Conservation (phyloP, 2,329 filamentous ascomycete species). For the Curvularia lunata region DNA sequence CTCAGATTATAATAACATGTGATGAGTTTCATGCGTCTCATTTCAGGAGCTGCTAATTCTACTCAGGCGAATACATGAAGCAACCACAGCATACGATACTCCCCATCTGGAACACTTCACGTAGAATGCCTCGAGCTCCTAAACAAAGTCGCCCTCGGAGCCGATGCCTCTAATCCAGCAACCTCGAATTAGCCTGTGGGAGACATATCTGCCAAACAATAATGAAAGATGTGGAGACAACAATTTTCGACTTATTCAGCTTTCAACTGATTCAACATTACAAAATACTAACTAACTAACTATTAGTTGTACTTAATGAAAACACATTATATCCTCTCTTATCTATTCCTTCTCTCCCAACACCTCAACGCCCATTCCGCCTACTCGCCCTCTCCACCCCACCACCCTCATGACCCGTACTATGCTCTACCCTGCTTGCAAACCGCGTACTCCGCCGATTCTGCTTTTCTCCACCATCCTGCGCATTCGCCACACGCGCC, state of each 20-base stretch:
- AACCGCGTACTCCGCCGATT: neutral
- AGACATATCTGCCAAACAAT: neutral
- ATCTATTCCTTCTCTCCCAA: neutral
- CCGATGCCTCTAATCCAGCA: no score
- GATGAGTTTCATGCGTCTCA: no score
- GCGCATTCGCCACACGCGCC: slow-evolving; percentile 3
- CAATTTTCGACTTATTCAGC: no score
- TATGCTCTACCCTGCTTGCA: neutral
- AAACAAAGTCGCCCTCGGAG: no score
- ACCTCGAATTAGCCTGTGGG: no score
- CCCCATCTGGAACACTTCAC: no score
- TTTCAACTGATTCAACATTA: neutral
- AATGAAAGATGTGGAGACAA: neutral
- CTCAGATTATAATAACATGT: no score
- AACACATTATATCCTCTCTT: neutral
- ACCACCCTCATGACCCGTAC: neutral
- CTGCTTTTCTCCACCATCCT: neutral
- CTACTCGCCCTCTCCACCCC: neutral
- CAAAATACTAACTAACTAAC: neutral
- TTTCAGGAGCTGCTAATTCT: no score
- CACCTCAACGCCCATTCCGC: neutral
- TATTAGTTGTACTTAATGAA: neutral
- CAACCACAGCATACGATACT: no score
- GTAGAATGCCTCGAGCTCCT: no score
- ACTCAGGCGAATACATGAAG: no score